Percentiles rank a stretch among this genome's conserved stretches.
phyloP scores from a whole-genome alignment of 2,329 filamentous ascomycete genomes.

The Polytolypa hystricis region DNA sequence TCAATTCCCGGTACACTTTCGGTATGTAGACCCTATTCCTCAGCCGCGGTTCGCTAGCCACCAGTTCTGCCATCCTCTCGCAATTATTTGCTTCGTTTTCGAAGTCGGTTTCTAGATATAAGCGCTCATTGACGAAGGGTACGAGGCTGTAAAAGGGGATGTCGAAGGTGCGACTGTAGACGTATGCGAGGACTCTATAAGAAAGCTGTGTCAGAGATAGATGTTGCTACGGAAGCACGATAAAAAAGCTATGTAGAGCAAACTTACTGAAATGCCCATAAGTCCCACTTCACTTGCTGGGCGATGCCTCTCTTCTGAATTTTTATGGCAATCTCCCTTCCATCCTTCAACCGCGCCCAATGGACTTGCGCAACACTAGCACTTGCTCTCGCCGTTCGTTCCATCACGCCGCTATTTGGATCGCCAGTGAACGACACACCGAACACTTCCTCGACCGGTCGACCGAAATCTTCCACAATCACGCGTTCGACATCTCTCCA shows the following conservation, averaged over 20 bases:
- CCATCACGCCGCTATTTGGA: slow-evolving; percentile 53
- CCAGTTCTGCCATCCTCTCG: slow-evolving; percentile 67
- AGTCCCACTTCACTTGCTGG: slow-evolving; percentile 82
- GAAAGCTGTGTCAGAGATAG: background rate
- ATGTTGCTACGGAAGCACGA: background rate
- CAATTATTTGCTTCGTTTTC: slow-evolving; percentile 82
- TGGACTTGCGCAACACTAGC: slow-evolving; percentile 96
- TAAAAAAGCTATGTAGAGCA: background rate
- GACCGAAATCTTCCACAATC: slow-evolving; percentile 77
- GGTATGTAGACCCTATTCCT: slow-evolving; percentile 80
- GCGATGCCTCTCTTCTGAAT: slow-evolving; percentile 93
- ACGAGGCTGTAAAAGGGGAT: slow-evolving; percentile 86
- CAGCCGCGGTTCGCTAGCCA: slow-evolving; percentile 64
- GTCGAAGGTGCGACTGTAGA: slow-evolving; percentile 82
- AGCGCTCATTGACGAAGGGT: slow-evolving; percentile 84
- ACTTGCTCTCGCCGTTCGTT: slow-evolving; percentile 58
- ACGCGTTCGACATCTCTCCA: slow-evolving; percentile 81
- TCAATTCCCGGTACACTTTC: slow-evolving; percentile 69
- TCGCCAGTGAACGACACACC: slow-evolving; percentile 69
- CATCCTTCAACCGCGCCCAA: slow-evolving; percentile 78
- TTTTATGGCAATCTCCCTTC: slow-evolving; percentile 87
- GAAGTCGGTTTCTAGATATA: slow-evolving; percentile 90
- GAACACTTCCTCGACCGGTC: slow-evolving; percentile 79
- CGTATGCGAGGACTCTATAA: slow-evolving; percentile 59
- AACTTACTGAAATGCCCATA: slow-evolving; percentile 81